A percentile compares a stretch with the other conserved stretches of the same genome.
phyloP scores from a whole-genome alignment of 1,139 yeast genomes.

The Nadsonia commutata region DNA sequence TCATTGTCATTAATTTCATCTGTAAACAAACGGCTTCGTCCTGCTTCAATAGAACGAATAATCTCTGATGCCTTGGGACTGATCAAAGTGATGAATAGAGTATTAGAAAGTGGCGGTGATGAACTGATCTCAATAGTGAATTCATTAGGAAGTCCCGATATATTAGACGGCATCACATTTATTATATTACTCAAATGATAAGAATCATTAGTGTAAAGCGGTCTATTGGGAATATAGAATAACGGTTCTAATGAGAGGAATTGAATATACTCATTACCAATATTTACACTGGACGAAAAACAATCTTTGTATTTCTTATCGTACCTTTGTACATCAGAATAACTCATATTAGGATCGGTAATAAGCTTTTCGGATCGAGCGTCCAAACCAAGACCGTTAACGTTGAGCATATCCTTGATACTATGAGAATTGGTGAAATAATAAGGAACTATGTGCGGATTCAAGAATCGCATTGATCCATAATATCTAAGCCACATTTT shows the following conservation, averaged over 20 bases:
- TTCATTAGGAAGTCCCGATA: conserved; percentile 37
- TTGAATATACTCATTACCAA: conserved; percentile 61
- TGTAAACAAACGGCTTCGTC: background rate
- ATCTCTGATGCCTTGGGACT: conserved; percentile 54
- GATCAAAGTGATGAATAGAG: conserved; percentile 32
- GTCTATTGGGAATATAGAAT: conserved; percentile 27
- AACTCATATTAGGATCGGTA: conserved; percentile 1
- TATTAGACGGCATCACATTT: conserved; percentile 19
- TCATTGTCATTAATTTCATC: background rate
- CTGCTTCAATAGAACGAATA: conserved; percentile 36
- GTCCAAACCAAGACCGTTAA: conserved; percentile 14
- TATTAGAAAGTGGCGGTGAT: conserved; percentile 9
- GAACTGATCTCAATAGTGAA: conserved; percentile 39
- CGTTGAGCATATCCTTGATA: conserved; percentile 12
- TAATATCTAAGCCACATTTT: conserved; percentile 12
- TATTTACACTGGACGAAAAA: conserved; percentile 30
- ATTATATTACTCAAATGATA: conserved; percentile 8
- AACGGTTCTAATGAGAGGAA: conserved; percentile 34
- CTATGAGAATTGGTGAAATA: conserved; percentile 14
- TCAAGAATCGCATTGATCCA: conserved; percentile 13
- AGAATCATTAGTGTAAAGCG: conserved; percentile 16
- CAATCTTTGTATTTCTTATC: background rate
- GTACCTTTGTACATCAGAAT: conserved; percentile 19
- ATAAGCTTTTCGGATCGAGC: conserved; percentile 9
- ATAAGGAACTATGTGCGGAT: conserved; percentile 14